Percentiles rank a stretch among this genome's conserved stretches.
Evolutionary conservation across 164 flowering plant genomes (phyloP).

Genomic region (Berberis vulgaris): DNA sequence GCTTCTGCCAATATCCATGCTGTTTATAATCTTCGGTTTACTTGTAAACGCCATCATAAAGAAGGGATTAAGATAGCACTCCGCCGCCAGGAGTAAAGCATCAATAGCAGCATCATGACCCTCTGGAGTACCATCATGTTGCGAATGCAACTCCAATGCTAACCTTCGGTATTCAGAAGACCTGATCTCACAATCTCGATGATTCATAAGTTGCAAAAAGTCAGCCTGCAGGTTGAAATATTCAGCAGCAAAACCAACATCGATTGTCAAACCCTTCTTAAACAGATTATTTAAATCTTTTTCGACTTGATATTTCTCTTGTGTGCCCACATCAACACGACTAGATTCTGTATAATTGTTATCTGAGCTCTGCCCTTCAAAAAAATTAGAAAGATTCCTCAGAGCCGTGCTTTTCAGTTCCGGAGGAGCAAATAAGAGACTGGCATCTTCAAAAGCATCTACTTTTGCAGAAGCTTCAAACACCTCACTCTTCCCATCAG

Average conservation of each 20-base stretch:
- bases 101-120: constrained; percentile 82
- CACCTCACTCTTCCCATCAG: constrained; percentile 40
- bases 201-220: constrained; percentile 61
- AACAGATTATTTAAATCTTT: constrained; percentile 14
- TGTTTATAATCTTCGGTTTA: constrained; percentile 19
- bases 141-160: constrained; percentile 67
- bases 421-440: constrained; percentile 65
- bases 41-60: constrained; percentile 44
- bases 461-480: constrained; percentile 31
- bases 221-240: constrained; percentile 63
- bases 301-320: constrained; percentile 22
- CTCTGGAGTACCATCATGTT: constrained; percentile 43
- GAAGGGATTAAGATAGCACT: constrained; percentile 81
- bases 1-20: constrained; percentile 12
- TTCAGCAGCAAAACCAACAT: constrained; percentile 39
- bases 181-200: constrained; percentile 58
- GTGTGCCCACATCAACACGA: constrained; percentile 20
- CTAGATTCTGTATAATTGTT: constrained; percentile 22
- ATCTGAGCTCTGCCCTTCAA: constrained; percentile 18
- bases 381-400: constrained; percentile 19
- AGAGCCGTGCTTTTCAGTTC: constrained; percentile 45
- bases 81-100: constrained; percentile 88
- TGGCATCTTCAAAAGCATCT: constrained; percentile 53
- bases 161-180: constrained; percentile 77
- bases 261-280: constrained; percentile 26